These are phyloP conservation scores for Chenopodium album DNA, from an alignment of 148 eudicot species.

Conservation along the genomic window DNA sequence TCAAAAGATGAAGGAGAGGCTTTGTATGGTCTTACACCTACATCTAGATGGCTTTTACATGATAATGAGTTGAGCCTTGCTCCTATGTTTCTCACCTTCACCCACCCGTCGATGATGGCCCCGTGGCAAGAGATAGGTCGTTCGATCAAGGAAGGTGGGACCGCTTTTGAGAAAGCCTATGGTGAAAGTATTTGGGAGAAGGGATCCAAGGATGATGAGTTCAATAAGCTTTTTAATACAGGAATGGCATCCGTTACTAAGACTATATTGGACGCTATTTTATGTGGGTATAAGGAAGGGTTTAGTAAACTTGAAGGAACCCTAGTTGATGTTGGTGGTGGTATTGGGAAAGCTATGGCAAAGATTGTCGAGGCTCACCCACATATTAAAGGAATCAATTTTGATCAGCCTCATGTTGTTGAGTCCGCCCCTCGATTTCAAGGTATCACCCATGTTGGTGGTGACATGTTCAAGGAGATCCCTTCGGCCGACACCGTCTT, in stretches of 20 bases:
- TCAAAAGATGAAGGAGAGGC: background rate
- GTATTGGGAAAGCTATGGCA: background rate
- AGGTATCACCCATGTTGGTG: background rate
- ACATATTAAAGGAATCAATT: background rate
- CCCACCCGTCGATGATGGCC: background rate
- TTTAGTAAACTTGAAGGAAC: background rate
- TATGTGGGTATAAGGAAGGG: background rate
- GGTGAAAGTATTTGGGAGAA: too few relatives aligned
- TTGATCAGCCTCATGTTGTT: background rate
- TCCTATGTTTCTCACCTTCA: background rate
- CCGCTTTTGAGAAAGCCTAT: background rate
- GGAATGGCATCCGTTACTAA: too few relatives aligned
- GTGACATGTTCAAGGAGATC: background rate
- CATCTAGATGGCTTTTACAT: background rate
- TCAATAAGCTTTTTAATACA: too few relatives aligned
- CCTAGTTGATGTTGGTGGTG: constrained; percentile 1
- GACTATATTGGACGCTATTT: background rate
- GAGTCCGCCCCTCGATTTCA: background rate
- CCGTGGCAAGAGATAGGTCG: background rate
- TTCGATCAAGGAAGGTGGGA: background rate
- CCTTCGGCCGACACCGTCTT: background rate
- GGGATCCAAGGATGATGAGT: too few relatives aligned
- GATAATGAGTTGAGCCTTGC: background rate
- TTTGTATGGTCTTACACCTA: background rate
- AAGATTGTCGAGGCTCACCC: background rate